Evolutionary conservation across 2,329 filamentous ascomycete genomes (phyloP).

Genomic region (Fusarium nodosum): DNA sequence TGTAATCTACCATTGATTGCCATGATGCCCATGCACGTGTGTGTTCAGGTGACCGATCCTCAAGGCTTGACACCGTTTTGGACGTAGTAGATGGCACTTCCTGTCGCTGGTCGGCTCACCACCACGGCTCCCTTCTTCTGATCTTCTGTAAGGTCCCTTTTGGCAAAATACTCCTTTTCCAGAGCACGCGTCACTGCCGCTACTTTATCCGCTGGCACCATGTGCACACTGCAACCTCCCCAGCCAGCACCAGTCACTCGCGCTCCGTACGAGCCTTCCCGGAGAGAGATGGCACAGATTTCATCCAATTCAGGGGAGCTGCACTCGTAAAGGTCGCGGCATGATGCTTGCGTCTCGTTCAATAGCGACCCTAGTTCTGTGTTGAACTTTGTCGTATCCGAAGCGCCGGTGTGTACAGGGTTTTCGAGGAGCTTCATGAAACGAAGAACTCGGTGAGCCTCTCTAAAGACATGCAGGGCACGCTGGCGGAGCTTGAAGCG

Average conservation of each 20-base stretch:
- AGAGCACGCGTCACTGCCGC: slow-evolving; percentile 81
- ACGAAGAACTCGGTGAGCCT: slow-evolving; percentile 86
- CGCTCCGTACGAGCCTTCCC: slow-evolving; percentile 85
- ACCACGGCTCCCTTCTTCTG: slow-evolving; percentile 85
- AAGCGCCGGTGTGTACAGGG: slow-evolving; percentile 55
- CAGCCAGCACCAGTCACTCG: slow-evolving; percentile 93
- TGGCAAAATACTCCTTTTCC: slow-evolving; percentile 85
- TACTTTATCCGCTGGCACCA: slow-evolving; percentile 87
- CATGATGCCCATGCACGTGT: slow-evolving; percentile 16
- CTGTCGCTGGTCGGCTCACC: slow-evolving; percentile 87
- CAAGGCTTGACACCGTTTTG: slow-evolving; percentile 47
- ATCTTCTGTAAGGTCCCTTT: slow-evolving; percentile 74
- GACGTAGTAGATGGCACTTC: slow-evolving; percentile 69
- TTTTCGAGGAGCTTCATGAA: slow-evolving; percentile 84
- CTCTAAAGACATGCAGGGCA: slow-evolving; percentile 89
- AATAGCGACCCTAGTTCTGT: slow-evolving; percentile 82
- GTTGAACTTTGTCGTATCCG: slow-evolving; percentile 73
- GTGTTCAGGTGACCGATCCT: slow-evolving; percentile 1
- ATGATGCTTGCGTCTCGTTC: slow-evolving; percentile 91
- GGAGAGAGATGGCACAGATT: slow-evolving; percentile 82
- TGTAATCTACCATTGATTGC: slow-evolving; percentile 8
- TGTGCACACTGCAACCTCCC: slow-evolving; percentile 96
- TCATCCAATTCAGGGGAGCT: slow-evolving; percentile 93
- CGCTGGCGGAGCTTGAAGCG: slow-evolving; percentile 89
- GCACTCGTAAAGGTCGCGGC: slow-evolving; percentile 89